Conservation (phyloP, 352 stramenopile genomes). For the Aphanomyces cochlioides region DNA sequence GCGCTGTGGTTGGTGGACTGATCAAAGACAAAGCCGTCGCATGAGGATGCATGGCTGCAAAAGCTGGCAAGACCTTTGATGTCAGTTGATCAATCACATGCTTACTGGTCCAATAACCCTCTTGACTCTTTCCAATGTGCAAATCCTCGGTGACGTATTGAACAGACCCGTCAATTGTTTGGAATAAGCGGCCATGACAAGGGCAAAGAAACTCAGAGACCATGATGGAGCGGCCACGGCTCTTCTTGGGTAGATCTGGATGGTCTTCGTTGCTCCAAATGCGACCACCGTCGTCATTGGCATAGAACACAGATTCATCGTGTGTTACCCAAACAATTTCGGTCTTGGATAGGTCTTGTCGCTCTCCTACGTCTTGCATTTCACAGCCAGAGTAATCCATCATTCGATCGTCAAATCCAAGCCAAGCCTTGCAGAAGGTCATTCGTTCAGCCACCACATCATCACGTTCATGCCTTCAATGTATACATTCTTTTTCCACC, state of each 20-base stretch:
- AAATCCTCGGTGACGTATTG: neutral
- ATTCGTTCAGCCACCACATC: neutral
- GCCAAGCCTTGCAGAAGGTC: neutral
- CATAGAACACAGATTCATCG: slow-evolving; percentile 1
- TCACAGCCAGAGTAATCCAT: neutral
- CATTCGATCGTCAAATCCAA: neutral
- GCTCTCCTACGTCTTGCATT: neutral
- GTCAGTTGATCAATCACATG: slow-evolving; percentile 8
- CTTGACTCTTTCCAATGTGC: neutral
- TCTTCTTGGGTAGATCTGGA: neutral
- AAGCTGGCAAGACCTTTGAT: neutral
- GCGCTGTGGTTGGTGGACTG: slow-evolving; percentile 13
- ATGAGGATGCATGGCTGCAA: slow-evolving; percentile 2
- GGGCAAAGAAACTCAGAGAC: slow-evolving; percentile 9
- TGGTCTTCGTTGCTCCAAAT: neutral
- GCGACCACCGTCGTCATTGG: slow-evolving; percentile 2
- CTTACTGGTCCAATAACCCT: slow-evolving; percentile 10
- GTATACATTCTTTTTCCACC: slow-evolving; percentile 10
- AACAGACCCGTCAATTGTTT: neutral
- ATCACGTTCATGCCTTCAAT: neutral
- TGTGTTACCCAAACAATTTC: slow-evolving; percentile 7
- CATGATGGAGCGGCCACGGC: slow-evolving; percentile 3
- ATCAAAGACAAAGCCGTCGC: slow-evolving; percentile 4
- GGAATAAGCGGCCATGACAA: neutral
- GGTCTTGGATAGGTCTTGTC: neutral